phyloP scores from a whole-genome alignment of 345 rosid species.

The Ceriops tagal region DNA sequence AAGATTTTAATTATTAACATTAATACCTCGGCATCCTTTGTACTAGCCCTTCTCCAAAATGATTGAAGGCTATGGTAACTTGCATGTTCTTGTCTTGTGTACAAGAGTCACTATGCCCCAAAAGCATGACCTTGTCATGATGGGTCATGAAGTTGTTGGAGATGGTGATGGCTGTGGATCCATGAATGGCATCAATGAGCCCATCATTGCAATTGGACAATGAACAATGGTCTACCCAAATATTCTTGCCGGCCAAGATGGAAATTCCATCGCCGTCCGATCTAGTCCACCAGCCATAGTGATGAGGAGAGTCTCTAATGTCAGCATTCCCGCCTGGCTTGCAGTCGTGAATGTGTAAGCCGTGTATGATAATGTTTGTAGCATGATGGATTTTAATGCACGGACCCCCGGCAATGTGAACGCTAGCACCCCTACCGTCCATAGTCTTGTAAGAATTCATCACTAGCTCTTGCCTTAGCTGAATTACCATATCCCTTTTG shows the following conservation, averaged over 20 bases:
- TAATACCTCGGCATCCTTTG: constrained; percentile 33
- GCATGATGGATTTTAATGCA: constrained; percentile 23
- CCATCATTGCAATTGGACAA: constrained; percentile 26
- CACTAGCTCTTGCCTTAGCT: constrained; percentile 21
- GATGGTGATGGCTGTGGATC: constrained; percentile 24
- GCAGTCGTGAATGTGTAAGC: constrained; percentile 21
- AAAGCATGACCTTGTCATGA: constrained; percentile 30
- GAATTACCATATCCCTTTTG: constrained; percentile 21
- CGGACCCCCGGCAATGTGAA: constrained; percentile 16
- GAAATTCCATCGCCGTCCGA: constrained; percentile 28
- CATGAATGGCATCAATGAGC: constrained; percentile 17
- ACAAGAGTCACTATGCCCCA: constrained; percentile 31
- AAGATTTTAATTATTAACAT: neutral
- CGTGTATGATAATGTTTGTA: constrained; percentile 25
- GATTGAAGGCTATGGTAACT: constrained; percentile 26
- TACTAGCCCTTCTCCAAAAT: constrained; percentile 24
- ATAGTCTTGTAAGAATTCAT: constrained; percentile 27
- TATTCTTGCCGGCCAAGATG: constrained; percentile 12
- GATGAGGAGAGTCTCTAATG: constrained; percentile 14
- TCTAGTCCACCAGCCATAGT: constrained; percentile 11
- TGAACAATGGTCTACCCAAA: constrained; percentile 27
- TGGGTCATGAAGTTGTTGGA: constrained; percentile 27
- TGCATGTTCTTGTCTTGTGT: constrained; percentile 18
- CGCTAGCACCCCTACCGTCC: constrained; percentile 25
- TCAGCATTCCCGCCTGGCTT: constrained; percentile 11